These are phyloP conservation scores for Globisporangium barbulae DNA, from an alignment of 352 stramenopile species.

Conservation along the genomic window DNA sequence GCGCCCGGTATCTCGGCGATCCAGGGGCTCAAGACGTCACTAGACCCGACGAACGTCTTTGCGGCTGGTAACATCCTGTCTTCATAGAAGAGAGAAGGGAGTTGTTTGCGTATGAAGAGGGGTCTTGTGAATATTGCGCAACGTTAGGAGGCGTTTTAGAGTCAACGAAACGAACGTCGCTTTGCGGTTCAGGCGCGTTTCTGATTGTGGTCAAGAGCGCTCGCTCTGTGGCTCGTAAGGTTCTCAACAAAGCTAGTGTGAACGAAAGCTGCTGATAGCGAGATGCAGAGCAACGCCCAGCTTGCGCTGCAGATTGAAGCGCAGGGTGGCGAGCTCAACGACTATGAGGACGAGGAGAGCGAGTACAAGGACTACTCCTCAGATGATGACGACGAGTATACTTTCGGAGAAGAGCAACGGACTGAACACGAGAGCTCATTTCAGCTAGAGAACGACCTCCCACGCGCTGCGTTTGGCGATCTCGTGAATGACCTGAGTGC, in stretches of 20 bases:
- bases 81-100: neutral
- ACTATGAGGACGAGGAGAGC: constrained; percentile 15
- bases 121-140: neutral
- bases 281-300: constrained; percentile 1
- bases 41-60: constrained; percentile 93
- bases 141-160: neutral
- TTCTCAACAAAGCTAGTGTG: neutral
- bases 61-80: constrained; percentile 76
- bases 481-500: neutral
- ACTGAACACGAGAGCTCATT: constrained; percentile 4
- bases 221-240: neutral
- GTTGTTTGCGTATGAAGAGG: neutral
- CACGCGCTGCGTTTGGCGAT: constrained; percentile 5
- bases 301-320: neutral
- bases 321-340: constrained; percentile 8
- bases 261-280: neutral
- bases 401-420: constrained; percentile 3
- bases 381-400: constrained; percentile 18
- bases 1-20: constrained; percentile 62
- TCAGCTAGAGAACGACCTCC: constrained; percentile 18
- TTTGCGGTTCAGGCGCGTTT: neutral
- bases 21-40: constrained; percentile 77
- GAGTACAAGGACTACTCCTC: constrained; percentile 23
- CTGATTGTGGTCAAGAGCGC: neutral
- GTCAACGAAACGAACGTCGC: constrained; percentile 5